Evolutionary conservation across 106 monocot genomes (phyloP).

Genomic region (Allium sativum): DNA sequence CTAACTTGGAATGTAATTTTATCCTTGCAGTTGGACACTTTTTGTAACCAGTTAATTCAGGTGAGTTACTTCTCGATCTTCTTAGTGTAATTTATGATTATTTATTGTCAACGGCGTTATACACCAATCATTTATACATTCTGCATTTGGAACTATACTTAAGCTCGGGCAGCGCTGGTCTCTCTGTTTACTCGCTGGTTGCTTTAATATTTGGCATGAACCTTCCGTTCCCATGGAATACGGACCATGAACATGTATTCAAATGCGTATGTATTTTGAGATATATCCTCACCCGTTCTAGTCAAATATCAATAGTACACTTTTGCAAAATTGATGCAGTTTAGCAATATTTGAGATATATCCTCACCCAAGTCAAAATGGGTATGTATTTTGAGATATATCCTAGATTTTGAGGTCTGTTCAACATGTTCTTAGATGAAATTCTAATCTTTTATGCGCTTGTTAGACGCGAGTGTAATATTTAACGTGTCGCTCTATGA

Average conservation of each 20-base stretch:
- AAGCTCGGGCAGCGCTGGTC: slow-evolving; percentile 57
- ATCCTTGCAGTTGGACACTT: slow-evolving; percentile 69
- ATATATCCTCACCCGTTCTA: no score
- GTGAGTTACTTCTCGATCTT: slow-evolving; percentile 14
- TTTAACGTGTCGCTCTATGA: no score
- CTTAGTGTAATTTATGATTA: neutral
- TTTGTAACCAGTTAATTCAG: slow-evolving; percentile 85
- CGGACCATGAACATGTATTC: slow-evolving; percentile 37
- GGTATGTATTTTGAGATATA: no score
- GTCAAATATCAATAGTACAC: no score
- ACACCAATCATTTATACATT: neutral
- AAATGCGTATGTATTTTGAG: slow-evolving; percentile 38
- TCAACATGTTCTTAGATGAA: no score
- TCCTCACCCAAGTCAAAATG: no score
- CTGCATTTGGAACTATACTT: slow-evolving; percentile 70
- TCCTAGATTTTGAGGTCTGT: no score
- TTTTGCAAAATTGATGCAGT: no score
- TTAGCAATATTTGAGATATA: no score
- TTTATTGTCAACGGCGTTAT: neutral
- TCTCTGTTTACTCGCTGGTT: slow-evolving; percentile 58
- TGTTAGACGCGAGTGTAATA: no score
- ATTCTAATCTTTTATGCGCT: no score
- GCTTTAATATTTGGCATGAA: slow-evolving; percentile 85
- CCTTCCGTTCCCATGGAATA: slow-evolving; percentile 72
- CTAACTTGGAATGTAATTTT: neutral